These are phyloP conservation scores for Barnettozyma pratensis DNA, from an alignment of 805 yeast genomes.

Conservation along the genomic window DNA sequence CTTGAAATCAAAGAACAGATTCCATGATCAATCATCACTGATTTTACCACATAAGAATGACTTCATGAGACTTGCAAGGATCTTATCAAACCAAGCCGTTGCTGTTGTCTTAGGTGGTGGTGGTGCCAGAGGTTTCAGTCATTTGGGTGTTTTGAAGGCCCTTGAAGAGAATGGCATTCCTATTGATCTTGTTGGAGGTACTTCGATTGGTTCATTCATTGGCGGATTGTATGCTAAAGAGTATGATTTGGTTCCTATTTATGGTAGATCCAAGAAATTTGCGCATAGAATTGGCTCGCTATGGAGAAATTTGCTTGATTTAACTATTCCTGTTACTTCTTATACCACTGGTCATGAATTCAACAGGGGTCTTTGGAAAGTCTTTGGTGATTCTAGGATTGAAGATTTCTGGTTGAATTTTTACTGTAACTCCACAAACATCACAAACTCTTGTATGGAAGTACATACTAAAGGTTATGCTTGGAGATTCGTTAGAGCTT, in stretches of 20 bases:
- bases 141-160: slow-evolving; percentile 86
- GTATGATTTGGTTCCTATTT: slow-evolving; percentile 84
- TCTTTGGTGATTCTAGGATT: slow-evolving; percentile 85
- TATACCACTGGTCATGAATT: slow-evolving; percentile 97
- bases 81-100: slow-evolving; percentile 87
- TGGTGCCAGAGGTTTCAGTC: slow-evolving; percentile 93
- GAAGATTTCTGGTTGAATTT: slow-evolving; percentile 95
- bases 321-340: slow-evolving; percentile 91
- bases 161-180: slow-evolving; percentile 91
- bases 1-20: slow-evolving; percentile 24
- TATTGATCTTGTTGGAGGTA: slow-evolving; percentile 90
- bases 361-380: slow-evolving; percentile 96
- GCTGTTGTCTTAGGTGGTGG: slow-evolving; percentile 97
- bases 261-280: slow-evolving; percentile 84
- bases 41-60: slow-evolving; percentile 68
- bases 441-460: slow-evolving; percentile 93
- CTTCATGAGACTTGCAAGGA: slow-evolving; percentile 82
- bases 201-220: slow-evolving; percentile 92
- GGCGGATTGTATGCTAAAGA: slow-evolving; percentile 95
- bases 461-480: slow-evolving; percentile 89
- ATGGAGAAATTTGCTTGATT: slow-evolving; percentile 80
- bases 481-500: slow-evolving; percentile 93
- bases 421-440: slow-evolving; percentile 89
- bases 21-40: slow-evolving; percentile 26
- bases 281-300: slow-evolving; percentile 74